phyloP scores from a whole-genome alignment of 768 basidiomycete species.

The Suillus brevipes region DNA sequence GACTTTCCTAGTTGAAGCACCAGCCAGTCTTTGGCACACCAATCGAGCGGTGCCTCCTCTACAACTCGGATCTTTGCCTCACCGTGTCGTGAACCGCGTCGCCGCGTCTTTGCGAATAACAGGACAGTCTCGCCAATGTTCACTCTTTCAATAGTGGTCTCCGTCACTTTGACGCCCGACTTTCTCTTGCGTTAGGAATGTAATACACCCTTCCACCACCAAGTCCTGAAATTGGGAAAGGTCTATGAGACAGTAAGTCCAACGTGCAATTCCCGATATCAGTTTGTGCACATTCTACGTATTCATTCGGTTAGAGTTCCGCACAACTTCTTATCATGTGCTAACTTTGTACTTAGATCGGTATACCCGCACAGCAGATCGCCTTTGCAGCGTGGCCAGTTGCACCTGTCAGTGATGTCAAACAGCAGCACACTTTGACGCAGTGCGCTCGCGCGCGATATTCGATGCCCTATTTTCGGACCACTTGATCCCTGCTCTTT shows the following conservation, averaged over 20 bases:
- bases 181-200: conserved; percentile 42
- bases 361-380: conserved; percentile 12
- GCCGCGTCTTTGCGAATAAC: too few species aligned
- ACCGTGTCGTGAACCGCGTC: too few species aligned
- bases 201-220: conserved; percentile 34
- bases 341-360: conserved; percentile 1
- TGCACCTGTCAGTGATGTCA: not conserved
- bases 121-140: conserved; percentile 14
- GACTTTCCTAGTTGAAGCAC: too few species aligned
- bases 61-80: too few species aligned
- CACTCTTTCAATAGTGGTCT: conserved; percentile 38
- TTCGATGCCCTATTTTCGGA: too few species aligned
- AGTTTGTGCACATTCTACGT: conserved; percentile 41
- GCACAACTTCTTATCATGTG: not conserved
- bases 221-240: not conserved
- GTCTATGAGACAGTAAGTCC: too few species aligned
- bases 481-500: not conserved
- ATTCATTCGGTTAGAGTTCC: conserved; percentile 43
- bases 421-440: not conserved
- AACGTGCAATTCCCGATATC: conserved; percentile 37
- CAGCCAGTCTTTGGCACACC: too few species aligned
- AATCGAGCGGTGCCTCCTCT: too few species aligned
- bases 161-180: conserved; percentile 42
- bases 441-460: too few species aligned
- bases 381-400: too few species aligned